Evolutionary conservation across 1,284 basidiomycete species (phyloP).

Genomic region (Apiotrichum domesticum): DNA sequence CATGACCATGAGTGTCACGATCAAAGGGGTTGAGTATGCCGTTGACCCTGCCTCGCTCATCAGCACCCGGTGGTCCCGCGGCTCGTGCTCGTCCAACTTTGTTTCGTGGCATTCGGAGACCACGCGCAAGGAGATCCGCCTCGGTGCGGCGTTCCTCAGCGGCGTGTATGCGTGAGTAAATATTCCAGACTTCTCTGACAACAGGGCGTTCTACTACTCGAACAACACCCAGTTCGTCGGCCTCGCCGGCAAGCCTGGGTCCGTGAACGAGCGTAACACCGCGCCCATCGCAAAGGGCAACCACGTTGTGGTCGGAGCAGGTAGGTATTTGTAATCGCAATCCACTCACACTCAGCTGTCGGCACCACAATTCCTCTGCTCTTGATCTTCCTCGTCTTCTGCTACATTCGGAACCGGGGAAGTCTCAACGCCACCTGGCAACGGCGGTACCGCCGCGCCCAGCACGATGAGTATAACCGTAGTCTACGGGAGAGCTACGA

Average conservation of each 20-base stretch:
- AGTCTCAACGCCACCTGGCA: neutral
- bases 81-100: conserved; percentile 34
- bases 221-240: conserved; percentile 29
- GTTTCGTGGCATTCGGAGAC: conserved; percentile 32
- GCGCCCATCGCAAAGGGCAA: neutral
- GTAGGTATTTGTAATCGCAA: too few species aligned
- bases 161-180: conserved; percentile 40
- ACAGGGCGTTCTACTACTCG: conserved; percentile 37
- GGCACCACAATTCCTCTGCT: conserved; percentile 30
- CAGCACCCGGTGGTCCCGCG: conserved; percentile 19
- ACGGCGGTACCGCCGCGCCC: neutral
- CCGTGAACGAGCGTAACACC: conserved; percentile 22
- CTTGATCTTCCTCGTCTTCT: conserved; percentile 27
- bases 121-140: conserved; percentile 29
- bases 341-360: conserved; percentile 23
- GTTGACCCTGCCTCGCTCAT: conserved; percentile 30
- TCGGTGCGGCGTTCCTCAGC: conserved; percentile 42
- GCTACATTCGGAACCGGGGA: conserved; percentile 30
- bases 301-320: neutral
- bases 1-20: conserved; percentile 31
- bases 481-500: too few species aligned
- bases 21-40: conserved; percentile 27
- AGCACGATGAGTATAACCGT: neutral
- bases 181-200: neutral
- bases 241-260: conserved; percentile 37